Evolutionary conservation across 495 filamentous ascomycete species (phyloP).

Genomic region (Annulohypoxylon nitens): DNA sequence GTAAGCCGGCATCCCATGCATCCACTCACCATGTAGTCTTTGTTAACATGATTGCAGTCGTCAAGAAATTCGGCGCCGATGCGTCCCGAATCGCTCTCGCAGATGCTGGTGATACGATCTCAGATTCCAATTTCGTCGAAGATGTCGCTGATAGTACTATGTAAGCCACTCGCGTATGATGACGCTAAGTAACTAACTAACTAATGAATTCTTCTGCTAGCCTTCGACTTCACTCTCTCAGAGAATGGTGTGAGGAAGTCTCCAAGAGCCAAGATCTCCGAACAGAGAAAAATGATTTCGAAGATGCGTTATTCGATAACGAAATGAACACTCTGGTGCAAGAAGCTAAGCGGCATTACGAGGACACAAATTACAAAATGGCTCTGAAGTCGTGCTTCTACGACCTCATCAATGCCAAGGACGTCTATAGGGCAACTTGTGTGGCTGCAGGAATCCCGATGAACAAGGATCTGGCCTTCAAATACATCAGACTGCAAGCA

Average conservation of each 20-base stretch:
- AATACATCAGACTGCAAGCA: conserved; percentile 90
- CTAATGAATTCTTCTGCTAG: conserved; percentile 20
- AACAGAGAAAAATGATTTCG: conserved; percentile 77
- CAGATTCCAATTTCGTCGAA: conserved; percentile 98
- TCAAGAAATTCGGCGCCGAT: conserved; percentile 94
- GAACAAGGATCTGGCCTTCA: conserved; percentile 79
- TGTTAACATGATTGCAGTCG: conserved; percentile 55
- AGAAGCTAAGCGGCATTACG: conserved; percentile 82
- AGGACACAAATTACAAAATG: conserved; percentile 85
- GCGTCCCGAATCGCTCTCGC: conserved; percentile 91
- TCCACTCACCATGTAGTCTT: background rate
- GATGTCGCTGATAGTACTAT: conserved; percentile 91
- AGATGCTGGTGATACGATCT: conserved; percentile 93
- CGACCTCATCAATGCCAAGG: conserved; percentile 84
- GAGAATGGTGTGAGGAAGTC: conserved; percentile 93
- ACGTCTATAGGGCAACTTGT: conserved; percentile 88
- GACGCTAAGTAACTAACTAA: background rate
- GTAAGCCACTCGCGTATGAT: conserved; percentile 11
- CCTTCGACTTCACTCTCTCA: conserved; percentile 84
- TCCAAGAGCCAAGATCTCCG: conserved; percentile 77
- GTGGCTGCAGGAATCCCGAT: conserved; percentile 81
- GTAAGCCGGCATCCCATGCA: conserved; percentile 15
- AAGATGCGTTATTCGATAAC: conserved; percentile 92
- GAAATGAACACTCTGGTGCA: conserved; percentile 88
- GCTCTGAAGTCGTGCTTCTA: conserved; percentile 92